Percentiles rank a stretch among this genome's conserved stretches.
phyloP scores from a whole-genome alignment of 2,329 filamentous ascomycete genomes.

The Pseudocercospora vitis region DNA sequence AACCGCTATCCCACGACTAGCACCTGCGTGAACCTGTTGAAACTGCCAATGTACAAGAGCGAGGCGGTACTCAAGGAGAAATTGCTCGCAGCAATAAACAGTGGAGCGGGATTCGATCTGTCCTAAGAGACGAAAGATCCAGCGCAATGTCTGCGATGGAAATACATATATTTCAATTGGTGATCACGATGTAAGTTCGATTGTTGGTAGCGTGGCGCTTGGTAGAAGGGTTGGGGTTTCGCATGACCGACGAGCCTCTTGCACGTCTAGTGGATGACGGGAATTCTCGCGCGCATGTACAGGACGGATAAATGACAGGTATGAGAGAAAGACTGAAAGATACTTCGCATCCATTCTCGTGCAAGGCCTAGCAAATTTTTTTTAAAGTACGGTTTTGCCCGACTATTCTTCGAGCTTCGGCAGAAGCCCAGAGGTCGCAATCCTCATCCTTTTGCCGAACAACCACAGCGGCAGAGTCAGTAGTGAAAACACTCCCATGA shows the following conservation, averaged over 20 bases:
- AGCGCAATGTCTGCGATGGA: background rate
- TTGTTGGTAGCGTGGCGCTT: conserved; percentile 3
- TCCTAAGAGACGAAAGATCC: conserved; percentile 53
- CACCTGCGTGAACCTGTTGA: conserved; percentile 92
- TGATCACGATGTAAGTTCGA: background rate
- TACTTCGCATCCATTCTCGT: too few species aligned
- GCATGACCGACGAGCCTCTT: background rate
- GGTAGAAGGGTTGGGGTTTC: background rate
- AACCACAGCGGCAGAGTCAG: conserved; percentile 42
- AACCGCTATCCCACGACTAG: conserved; percentile 84
- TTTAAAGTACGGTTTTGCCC: too few species aligned
- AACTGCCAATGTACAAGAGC: conserved; percentile 77
- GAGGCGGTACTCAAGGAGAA: conserved; percentile 70
- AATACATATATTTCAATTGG: background rate
- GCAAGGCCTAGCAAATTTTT: too few species aligned
- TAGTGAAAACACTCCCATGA: conserved; percentile 52
- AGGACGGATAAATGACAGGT: background rate
- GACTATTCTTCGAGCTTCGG: conserved; percentile 15
- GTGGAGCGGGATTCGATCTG: conserved; percentile 85
- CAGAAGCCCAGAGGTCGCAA: conserved; percentile 40
- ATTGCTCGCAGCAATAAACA: conserved; percentile 83
- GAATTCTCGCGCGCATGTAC: too few species aligned
- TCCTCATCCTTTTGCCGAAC: conserved; percentile 44
- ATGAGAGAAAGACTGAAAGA: too few species aligned
- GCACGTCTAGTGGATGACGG: background rate